Percentiles rank a stretch among this genome's conserved stretches.
These are phyloP conservation scores for Helicostylum pulchrum DNA, from an alignment of 192 early-diverging fungal species.

Conservation along the genomic window DNA sequence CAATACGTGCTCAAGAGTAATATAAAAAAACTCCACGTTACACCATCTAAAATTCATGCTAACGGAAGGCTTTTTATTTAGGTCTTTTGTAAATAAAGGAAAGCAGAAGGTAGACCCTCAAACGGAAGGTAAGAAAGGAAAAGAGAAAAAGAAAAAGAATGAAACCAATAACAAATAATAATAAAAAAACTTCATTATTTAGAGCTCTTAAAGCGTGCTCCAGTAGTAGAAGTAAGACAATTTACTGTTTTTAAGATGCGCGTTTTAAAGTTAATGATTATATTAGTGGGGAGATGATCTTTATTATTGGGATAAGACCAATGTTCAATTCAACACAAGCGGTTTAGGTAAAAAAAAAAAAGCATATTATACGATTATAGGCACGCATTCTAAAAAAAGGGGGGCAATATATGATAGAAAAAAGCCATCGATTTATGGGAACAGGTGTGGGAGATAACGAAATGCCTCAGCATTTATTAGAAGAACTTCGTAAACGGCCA, in stretches of 20 bases:
- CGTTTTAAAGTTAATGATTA: background rate
- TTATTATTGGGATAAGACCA: constrained; percentile 60
- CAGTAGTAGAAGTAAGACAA: constrained; percentile 45
- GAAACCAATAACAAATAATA: no score
- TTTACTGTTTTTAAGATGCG: background rate
- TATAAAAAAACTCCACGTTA: no score
- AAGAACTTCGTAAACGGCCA: constrained; percentile 53
- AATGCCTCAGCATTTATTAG: constrained; percentile 49
- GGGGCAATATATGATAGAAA: constrained; percentile 32
- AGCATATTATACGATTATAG: background rate
- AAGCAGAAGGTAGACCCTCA: constrained; percentile 14
- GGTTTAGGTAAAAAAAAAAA: constrained; percentile 38
- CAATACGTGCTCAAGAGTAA: background rate
- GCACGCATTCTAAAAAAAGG: background rate
- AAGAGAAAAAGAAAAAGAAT: background rate
- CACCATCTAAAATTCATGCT: no score
- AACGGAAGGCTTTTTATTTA: background rate
- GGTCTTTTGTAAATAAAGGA: background rate
- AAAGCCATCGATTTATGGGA: constrained; percentile 62
- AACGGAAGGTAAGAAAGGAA: constrained; percentile 12
- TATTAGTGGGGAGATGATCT: constrained; percentile 59
- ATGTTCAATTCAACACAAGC: constrained; percentile 56
- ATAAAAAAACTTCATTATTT: background rate
- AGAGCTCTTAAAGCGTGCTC: constrained; percentile 56
- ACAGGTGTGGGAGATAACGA: constrained; percentile 57